These are phyloP conservation scores for Rhizopogon vesiculosus DNA, from an alignment of 768 basidiomycete genomes.

Conservation along the genomic window DNA sequence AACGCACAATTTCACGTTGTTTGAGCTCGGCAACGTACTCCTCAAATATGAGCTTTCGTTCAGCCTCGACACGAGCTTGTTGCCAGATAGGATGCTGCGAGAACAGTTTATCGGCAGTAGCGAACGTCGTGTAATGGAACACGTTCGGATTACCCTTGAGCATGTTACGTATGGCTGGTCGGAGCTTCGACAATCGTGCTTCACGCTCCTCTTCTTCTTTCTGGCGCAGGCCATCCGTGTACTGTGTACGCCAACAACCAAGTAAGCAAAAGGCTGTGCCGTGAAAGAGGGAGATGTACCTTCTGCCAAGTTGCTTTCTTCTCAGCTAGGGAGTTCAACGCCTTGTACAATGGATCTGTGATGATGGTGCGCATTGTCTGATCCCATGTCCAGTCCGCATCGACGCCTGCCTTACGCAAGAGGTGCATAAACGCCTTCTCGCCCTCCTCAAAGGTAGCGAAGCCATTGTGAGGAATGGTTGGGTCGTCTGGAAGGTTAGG, in stretches of 20 bases:
- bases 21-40: constrained; percentile 87
- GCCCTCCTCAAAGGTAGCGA: constrained; percentile 80
- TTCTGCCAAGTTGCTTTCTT: constrained; percentile 94
- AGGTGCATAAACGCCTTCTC: constrained; percentile 93
- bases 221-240: constrained; percentile 66
- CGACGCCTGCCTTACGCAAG: constrained; percentile 84
- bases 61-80: constrained; percentile 78
- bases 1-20: constrained; percentile 81
- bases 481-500: constrained; percentile 85
- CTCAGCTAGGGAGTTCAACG: constrained; percentile 88
- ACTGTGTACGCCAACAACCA: constrained; percentile 33
- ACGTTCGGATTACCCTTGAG: constrained; percentile 84
- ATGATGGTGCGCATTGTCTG: constrained; percentile 97
- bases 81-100: constrained; percentile 89
- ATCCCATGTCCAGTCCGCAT: constrained; percentile 96
- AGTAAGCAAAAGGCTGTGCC: neutral
- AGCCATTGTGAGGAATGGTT: constrained; percentile 87
- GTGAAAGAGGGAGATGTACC: constrained; percentile 39
- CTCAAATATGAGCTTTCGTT: constrained; percentile 84
- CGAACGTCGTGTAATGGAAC: constrained; percentile 88
- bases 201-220: constrained; percentile 88
- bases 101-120: constrained; percentile 84
- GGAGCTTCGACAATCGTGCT: constrained; percentile 74
- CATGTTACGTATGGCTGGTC: constrained; percentile 84
- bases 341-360: constrained; percentile 96